Base-by-base conservation (phyloP, 306 rosid genomes). In the Oemleria cerasiformis region DNA sequence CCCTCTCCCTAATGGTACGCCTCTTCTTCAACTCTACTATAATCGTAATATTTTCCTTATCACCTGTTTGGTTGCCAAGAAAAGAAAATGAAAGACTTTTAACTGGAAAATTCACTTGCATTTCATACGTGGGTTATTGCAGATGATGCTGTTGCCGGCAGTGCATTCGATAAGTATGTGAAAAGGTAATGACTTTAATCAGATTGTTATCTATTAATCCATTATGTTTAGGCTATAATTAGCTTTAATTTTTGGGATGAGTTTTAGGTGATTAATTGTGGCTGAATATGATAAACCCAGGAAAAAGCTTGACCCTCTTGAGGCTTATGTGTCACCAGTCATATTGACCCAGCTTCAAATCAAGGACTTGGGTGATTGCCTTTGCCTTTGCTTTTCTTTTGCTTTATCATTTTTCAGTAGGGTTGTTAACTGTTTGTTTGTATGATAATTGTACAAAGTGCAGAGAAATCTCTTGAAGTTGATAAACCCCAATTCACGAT, bases 271-370 rank as follows among this genome's bases (percentile, higher is more conserved):
- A 45, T 70, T 19, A 61, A 83, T 65, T 7, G 55, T 56, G 30
- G 16, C 48, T 34, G 65, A 60, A 14, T 68, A 39, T 75, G 59
- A 65, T 79, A 41, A 59, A 71, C 41, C 21, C 77, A 84, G 96
- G 82, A 94, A 91, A 76, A 94, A 84, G 84, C 96, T 94, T 59
- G 94, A 91, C 49, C 97, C 97, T 65, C 86, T 93, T 64, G 98
- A 88, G 81, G 80, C 79, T 66, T 91, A 94, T 79, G 88, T 89
- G 59, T 93, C 97, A 8, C 90, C 92, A 75, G 88, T 89, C 77
- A 89, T 94, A 72, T 83, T 91, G 74, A 87, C 92, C 73, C 80
- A 86, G 86, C 86, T 89, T 11, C 98, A 91, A 82, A 77, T 94
- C 83, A 78, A 83, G 86, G 98, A 94, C 79, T 84, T 91, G 68